Evolutionary conservation across 176 grass and related monocot genomes (phyloP).

Genomic region (Triticum aestivum): DNA sequence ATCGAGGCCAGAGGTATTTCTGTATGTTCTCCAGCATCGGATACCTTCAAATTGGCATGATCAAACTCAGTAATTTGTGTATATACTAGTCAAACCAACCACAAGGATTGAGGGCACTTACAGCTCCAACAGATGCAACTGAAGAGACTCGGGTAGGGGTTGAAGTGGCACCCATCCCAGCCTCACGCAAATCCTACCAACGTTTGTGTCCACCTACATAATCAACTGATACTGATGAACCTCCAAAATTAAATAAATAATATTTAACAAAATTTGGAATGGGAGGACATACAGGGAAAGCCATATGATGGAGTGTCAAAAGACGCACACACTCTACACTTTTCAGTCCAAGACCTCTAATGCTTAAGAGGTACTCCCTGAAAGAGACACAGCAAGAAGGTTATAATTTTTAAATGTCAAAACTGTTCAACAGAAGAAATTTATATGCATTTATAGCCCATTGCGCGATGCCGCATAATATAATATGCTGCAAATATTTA

Average conservation of each 20-base stretch:
- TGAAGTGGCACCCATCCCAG: constrained; percentile 80
- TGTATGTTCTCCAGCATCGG: constrained; percentile 78
- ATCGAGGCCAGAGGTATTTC: constrained; percentile 80
- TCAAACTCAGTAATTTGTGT: constrained; percentile 22
- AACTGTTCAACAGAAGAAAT: constrained; percentile 11
- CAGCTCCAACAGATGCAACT: constrained; percentile 71
- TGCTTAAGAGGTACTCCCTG: constrained; percentile 81
- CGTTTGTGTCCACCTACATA: constrained; percentile 74
- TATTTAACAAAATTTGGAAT: not conserved
- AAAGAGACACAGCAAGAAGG: constrained; percentile 29
- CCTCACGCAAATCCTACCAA: constrained; percentile 83
- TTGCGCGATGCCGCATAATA: not conserved
- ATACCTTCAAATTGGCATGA: constrained; percentile 53
- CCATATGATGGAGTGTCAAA: constrained; percentile 83
- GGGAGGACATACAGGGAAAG: constrained; percentile 63
- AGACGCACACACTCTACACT: constrained; percentile 87
- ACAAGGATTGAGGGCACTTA: constrained; percentile 31
- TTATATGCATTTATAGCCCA: constrained; percentile 2
- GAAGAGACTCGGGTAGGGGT: constrained; percentile 68
- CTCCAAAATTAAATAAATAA: not conserved
- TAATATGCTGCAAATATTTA: constrained; percentile 5
- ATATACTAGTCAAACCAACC: not conserved
- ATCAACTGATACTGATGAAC: constrained; percentile 32
- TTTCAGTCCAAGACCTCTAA: constrained; percentile 77
- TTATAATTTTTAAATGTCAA: constrained; percentile 15